A percentile compares a stretch with the other conserved stretches of the same genome.
These are phyloP conservation scores for Lenwebbia sp. DNA, from an alignment of 345 rosid genomes.

Conservation along the genomic window DNA sequence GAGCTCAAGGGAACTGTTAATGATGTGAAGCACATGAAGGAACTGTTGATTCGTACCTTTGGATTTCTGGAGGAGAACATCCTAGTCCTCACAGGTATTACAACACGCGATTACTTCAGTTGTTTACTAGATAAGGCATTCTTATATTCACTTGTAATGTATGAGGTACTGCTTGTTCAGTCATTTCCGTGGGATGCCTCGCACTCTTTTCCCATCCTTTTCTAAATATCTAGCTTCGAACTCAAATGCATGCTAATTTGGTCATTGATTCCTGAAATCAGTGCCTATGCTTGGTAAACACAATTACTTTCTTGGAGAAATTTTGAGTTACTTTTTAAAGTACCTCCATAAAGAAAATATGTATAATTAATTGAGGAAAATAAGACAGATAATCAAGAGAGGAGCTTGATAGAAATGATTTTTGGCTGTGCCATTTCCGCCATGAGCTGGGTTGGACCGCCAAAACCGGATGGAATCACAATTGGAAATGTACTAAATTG, in stretches of 20 bases:
- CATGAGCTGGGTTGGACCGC: neutral
- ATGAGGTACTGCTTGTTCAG: neutral
- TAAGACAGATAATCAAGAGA: neutral
- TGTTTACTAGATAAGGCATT: neutral
- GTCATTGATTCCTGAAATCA: neutral
- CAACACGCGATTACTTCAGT: neutral
- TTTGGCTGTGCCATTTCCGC: neutral
- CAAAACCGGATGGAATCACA: neutral
- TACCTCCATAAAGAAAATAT: neutral
- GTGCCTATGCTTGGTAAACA: neutral
- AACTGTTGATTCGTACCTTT: conserved; percentile 15
- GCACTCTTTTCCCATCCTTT: neutral
- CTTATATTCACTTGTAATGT: neutral
- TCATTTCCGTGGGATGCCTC: neutral
- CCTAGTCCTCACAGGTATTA: conserved; percentile 38
- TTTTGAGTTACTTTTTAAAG: neutral
- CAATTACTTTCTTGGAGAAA: neutral
- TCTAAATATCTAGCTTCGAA: neutral
- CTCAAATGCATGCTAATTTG: neutral
- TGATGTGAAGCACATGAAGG: conserved; percentile 36
- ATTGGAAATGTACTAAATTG: neutral
- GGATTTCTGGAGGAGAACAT: conserved; percentile 15
- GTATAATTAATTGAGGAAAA: neutral
- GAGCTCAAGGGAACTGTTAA: conserved; percentile 40
- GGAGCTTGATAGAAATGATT: neutral